Conservation (phyloP, 768 basidiomycete species). For the Suillus placidus region DNA sequence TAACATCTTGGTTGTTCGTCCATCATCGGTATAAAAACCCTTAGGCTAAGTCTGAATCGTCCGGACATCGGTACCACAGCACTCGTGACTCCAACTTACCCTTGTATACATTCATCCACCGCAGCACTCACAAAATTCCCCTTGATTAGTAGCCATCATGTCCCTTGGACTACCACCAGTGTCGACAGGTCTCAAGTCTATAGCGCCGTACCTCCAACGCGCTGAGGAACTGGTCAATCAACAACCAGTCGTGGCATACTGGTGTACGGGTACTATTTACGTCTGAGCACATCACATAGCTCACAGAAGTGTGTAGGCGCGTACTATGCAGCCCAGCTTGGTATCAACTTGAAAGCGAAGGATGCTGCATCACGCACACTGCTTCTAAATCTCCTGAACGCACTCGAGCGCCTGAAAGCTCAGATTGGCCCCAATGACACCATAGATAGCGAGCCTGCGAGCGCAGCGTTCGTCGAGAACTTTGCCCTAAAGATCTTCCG, state of each 20-base stretch:
- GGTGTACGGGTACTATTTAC: conserved; percentile 66
- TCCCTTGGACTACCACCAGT: conserved; percentile 61
- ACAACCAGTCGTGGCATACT: conserved; percentile 91
- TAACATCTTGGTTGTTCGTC: background rate
- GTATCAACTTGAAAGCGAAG: conserved; percentile 74
- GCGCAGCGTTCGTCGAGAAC: conserved; percentile 91
- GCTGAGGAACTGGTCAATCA: conserved; percentile 82
- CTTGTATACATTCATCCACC: background rate
- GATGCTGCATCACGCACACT: conserved; percentile 65
- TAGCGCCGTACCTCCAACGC: conserved; percentile 83
- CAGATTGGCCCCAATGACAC: conserved; percentile 77
- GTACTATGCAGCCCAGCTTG: conserved; percentile 90
- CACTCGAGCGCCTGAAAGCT: conserved; percentile 80
- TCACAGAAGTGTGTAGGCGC: conserved; percentile 55
- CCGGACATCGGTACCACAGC: background rate
- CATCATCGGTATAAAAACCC: conserved; percentile 10
- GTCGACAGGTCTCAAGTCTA: conserved; percentile 61
- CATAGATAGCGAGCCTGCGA: conserved; percentile 78
- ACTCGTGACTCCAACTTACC: conserved; percentile 1
- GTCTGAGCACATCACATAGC: conserved; percentile 8
- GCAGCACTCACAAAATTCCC: background rate
- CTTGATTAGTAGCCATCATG: conserved; percentile 17
- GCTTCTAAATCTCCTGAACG: conserved; percentile 71
- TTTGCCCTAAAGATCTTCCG: conserved; percentile 91
- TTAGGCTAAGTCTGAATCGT: background rate